Conservation (phyloP, 2,329 filamentous ascomycete species). For the Cylindrodendrum hubeiense region DNA sequence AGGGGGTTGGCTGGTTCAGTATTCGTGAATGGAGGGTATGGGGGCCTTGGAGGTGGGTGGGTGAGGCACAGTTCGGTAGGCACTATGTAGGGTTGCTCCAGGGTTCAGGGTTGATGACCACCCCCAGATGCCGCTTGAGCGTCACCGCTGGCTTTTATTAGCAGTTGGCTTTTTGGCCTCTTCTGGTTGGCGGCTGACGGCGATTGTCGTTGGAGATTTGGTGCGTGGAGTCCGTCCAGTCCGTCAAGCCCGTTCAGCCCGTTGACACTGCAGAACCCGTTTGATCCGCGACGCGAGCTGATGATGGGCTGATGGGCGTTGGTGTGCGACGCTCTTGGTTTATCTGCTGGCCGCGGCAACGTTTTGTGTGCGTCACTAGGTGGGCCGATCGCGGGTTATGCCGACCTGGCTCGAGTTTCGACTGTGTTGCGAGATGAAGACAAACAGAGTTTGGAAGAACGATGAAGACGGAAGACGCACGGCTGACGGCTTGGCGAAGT, state of each 20-base stretch:
- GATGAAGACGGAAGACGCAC: neutral
- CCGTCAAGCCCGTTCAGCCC: neutral
- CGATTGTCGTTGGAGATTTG: neutral
- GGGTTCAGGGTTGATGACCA: constrained; percentile 25
- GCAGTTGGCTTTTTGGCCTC: neutral
- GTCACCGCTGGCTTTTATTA: neutral
- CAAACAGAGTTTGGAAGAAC: neutral
- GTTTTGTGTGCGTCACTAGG: constrained; percentile 1
- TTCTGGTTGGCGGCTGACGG: neutral
- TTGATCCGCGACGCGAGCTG: constrained; percentile 13
- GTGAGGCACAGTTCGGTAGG: constrained; percentile 6
- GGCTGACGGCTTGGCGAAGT: neutral
- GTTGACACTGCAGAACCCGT: constrained; percentile 1
- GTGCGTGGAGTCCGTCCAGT: neutral
- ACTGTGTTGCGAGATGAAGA: neutral
- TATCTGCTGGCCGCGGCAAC: neutral
- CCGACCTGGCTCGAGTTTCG: constrained; percentile 6
- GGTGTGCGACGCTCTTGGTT: constrained; percentile 7
- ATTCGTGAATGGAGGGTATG: constrained; percentile 1
- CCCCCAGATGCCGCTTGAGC: constrained; percentile 6
- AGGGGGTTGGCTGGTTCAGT: constrained; percentile 15
- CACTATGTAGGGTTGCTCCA: constrained; percentile 11
- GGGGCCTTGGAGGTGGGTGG: neutral
- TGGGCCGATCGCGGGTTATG: constrained; percentile 15
- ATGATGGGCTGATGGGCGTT: constrained; percentile 13